phyloP scores from a whole-genome alignment of 345 rosid species.

The Acer negundo region DNA sequence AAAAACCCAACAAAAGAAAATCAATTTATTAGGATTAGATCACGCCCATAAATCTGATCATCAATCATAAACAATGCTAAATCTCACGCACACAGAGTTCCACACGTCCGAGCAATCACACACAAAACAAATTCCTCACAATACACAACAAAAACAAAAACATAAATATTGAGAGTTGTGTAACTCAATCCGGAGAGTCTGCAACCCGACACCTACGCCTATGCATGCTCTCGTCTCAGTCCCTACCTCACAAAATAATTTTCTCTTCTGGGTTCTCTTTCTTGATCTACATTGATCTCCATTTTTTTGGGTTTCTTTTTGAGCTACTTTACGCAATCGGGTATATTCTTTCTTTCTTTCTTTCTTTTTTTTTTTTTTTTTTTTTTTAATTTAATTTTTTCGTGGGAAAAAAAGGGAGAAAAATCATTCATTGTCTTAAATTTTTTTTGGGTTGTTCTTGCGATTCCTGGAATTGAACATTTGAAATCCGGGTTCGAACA shows the following conservation, averaged over 20 bases:
- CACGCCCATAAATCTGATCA: background rate
- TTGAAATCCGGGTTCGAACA: background rate
- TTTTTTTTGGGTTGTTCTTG: no score
- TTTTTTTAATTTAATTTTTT: no score
- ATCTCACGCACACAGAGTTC: background rate
- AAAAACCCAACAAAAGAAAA: background rate
- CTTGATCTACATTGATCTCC: background rate
- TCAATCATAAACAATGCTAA: background rate
- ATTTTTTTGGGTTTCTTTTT: background rate
- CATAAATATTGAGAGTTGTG: background rate
- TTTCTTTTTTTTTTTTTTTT: background rate
- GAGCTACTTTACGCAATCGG: background rate
- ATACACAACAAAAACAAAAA: background rate
- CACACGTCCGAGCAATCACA: background rate
- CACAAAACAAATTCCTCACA: background rate
- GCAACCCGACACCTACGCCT: slow-evolving; percentile 41
- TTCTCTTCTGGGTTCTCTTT: slow-evolving; percentile 10
- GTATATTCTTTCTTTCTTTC: background rate
- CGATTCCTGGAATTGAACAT: background rate
- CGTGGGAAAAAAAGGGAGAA: no score
- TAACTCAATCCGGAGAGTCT: slow-evolving; percentile 7
- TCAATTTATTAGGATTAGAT: background rate
- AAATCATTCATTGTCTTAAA: background rate
- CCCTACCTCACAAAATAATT: slow-evolving; percentile 5
- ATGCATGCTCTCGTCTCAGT: slow-evolving; percentile 22